Evolutionary conservation across 1,284 basidiomycete genomes (phyloP).

Genomic region (Leccinum pachyderme): DNA sequence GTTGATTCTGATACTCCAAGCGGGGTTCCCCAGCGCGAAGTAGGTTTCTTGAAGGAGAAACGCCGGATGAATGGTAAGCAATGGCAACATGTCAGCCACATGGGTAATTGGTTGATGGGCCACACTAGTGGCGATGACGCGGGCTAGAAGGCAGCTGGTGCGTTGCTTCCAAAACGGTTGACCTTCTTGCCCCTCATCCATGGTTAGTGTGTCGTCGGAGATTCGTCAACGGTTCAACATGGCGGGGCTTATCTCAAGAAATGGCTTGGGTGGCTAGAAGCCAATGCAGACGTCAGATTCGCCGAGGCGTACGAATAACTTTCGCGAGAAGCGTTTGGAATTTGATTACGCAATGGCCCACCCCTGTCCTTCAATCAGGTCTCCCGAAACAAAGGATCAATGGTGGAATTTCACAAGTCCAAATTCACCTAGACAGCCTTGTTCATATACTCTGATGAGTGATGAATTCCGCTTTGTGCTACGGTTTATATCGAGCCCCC

Average conservation of each 20-base stretch:
- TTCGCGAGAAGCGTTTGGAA: not conserved
- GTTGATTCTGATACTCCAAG: not conserved
- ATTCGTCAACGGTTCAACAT: constrained; percentile 84
- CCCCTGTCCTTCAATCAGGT: not conserved
- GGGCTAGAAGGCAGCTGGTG: constrained; percentile 87
- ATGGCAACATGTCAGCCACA: not conserved
- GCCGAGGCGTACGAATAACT: constrained; percentile 44
- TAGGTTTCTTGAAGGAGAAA: constrained; percentile 91
- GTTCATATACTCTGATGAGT: not conserved
- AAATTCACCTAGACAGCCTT: not conserved
- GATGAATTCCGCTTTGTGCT: too few species aligned
- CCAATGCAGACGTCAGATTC: constrained; percentile 85
- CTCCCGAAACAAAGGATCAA: not conserved
- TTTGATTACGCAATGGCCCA: not conserved
- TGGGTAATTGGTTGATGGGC: not conserved
- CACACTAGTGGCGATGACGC: constrained; percentile 83
- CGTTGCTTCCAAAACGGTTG: not conserved
- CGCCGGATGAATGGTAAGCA: constrained; percentile 80
- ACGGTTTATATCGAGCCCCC: too few species aligned
- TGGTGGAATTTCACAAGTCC: not conserved
- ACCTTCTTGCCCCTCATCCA: not conserved
- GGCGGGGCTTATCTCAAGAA: constrained; percentile 81
- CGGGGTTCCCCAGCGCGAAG: constrained; percentile 58
- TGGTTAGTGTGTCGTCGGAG: constrained; percentile 81
- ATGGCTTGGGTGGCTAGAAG: constrained; percentile 90